phyloP scores from a whole-genome alignment of 306 rosid genomes.

The Trichosanthes truncata region DNA sequence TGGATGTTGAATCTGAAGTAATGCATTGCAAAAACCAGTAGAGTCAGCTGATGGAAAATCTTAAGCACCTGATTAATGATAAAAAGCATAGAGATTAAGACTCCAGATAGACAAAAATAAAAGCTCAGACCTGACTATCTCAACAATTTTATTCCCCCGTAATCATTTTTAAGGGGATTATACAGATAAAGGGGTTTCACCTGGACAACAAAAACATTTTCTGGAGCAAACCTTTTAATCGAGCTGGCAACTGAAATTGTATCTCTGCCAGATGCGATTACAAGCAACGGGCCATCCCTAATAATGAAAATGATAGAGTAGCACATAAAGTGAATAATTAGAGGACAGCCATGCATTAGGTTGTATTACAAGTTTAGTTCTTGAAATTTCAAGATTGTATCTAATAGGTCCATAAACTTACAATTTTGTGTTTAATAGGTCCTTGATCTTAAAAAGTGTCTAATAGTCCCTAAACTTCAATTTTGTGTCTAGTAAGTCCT shows the following conservation, averaged over 20 bases:
- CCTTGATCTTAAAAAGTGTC: too few species aligned
- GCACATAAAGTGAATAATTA: neutral
- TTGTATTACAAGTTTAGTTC: too few species aligned
- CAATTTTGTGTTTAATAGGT: too few species aligned
- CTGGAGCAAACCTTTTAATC: constrained; percentile 78
- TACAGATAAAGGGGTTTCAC: constrained; percentile 33
- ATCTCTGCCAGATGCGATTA: constrained; percentile 84
- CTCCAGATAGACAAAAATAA: neutral
- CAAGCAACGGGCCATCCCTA: constrained; percentile 83
- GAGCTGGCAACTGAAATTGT: constrained; percentile 73
- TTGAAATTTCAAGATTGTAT: too few species aligned
- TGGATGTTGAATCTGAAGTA: constrained; percentile 88
- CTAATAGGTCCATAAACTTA: too few species aligned
- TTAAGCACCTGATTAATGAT: neutral
- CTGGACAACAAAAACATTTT: constrained; percentile 87
- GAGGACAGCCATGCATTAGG: neutral
- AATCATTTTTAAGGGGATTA: neutral
- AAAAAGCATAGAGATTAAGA: neutral
- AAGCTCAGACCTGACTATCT: neutral
- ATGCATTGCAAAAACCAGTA: neutral
- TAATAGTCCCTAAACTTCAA: too few species aligned
- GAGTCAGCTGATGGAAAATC: neutral
- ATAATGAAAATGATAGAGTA: neutral
- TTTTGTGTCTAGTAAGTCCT: too few species aligned
- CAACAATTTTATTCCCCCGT: neutral